Percentiles rank a stretch among this genome's conserved stretches.
phyloP scores from a whole-genome alignment of 2,329 filamentous ascomycete genomes.

The Aureobasidium sp. region DNA sequence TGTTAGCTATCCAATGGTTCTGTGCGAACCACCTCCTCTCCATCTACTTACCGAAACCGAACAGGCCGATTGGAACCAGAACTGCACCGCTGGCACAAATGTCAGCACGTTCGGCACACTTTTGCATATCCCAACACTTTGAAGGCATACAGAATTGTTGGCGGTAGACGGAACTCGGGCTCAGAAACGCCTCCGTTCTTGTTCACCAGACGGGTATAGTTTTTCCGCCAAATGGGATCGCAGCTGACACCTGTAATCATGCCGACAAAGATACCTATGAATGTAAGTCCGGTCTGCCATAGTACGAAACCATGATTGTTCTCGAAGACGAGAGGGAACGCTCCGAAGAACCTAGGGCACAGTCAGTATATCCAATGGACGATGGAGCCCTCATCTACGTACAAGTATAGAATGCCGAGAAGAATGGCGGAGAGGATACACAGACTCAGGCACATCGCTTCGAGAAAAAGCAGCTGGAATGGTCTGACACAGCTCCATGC shows the following conservation, averaged over 20 bases:
- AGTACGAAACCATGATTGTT: constrained; percentile 66
- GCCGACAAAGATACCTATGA: constrained; percentile 61
- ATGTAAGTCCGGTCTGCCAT: constrained; percentile 72
- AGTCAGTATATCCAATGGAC: neutral
- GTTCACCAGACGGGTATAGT: constrained; percentile 47
- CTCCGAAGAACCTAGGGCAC: constrained; percentile 61
- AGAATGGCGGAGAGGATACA: constrained; percentile 77
- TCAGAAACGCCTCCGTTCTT: constrained; percentile 54
- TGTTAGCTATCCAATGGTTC: neutral
- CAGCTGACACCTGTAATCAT: constrained; percentile 56
- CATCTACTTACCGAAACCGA: constrained; percentile 63
- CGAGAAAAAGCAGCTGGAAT: constrained; percentile 68
- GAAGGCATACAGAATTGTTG: constrained; percentile 36
- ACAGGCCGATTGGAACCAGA: constrained; percentile 70
- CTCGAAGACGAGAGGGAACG: constrained; percentile 61
- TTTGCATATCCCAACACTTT: neutral
- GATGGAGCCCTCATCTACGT: neutral
- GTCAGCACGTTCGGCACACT: constrained; percentile 8
- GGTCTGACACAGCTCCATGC: constrained; percentile 51
- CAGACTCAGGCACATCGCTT: constrained; percentile 78
- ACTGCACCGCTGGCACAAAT: constrained; percentile 55
- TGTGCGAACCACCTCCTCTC: constrained; percentile 1
- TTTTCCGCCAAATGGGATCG: constrained; percentile 57
- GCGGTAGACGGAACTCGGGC: constrained; percentile 78
- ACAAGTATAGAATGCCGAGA: constrained; percentile 76